Evolutionary conservation across 371 early-diverging fungal species (phyloP), one percentile per base, ranked within the genome.

Genomic region (Apophysomyces trapeziformis): DNA sequence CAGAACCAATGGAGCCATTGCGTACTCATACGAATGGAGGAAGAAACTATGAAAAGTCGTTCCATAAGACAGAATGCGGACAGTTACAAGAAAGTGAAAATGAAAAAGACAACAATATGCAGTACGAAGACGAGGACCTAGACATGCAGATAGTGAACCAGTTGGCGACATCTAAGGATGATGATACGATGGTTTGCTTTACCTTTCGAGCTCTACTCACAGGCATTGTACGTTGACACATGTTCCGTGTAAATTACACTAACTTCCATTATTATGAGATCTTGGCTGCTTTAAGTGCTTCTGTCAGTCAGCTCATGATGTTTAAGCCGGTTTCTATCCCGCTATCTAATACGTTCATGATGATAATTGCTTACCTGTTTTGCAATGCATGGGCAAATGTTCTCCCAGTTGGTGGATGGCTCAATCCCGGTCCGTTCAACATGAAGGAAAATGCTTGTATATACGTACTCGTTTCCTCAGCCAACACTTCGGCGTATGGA

Each of bases 371-470:
- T 12, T 79, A 77, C 60, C 72, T 78, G 1, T 65, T 79, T 13
- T 73, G 77, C 38, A 70, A 64, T 8, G 67, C 70, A 9, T 82
- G 77, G 74, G 69, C 77, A 1, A 57, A 56, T 26, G 61, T 63
- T 37, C 38, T 82, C 4, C 79, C 79, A 13, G 57, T 36, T 9
- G 69, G 70, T 11, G 63, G 64, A 7, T 75, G 74, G 67, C 63
- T 84, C 12, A 86, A 84, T 44, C 82, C 85, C 1, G 80, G 80
- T 7, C 78, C 77, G 1, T 74, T 79, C 62, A 83, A 80, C 45
- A 66, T 74, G 14, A 83, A 83, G 45, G 83, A 83, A 41, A 77
- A 76, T 39, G 61, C 75, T 5, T 76, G 76, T 41, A 76, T 79
- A 35, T 80, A 77, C 58, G 70, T 80, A 45, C 64, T 76, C 37